Base-by-base conservation (phyloP, 257 asterid species). In the Primulina huaijiensis region DNA sequence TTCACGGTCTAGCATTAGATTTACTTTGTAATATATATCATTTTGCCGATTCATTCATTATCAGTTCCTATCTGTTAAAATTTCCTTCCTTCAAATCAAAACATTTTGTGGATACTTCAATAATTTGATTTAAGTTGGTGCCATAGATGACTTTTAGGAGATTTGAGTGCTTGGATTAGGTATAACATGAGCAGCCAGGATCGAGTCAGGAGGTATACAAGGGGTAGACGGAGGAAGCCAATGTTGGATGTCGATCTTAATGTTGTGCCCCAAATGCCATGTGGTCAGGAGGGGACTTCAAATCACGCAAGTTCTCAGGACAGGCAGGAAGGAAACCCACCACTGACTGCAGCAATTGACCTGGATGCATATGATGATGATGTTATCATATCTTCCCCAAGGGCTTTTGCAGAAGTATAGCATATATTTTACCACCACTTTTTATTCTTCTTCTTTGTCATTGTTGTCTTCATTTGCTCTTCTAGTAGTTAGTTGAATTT, bases 291-390 rank as follows among this genome's bases (percentile, higher is more conserved):
- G 38, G 81, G 74, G 20, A 25, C 70, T 61, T 74, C 84, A 56
- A 58, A 62, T 37, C 52, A 10, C 53, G 65, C 76, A 58, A 70
- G 80, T 57, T 74, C 82, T 17, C 80, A 71, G 62, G 78, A 69
- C 14, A 52, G 65, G 34, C 88, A 81, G 31, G 75, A 59, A 53
- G 77, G 72, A 46, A 72, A 23, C 30, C 9, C 60, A 3, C 52
- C 76, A 4, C 43, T 71, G 57, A 77, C 82, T 65, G 74, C 68
- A 58, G 74, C 84, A 38, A 86, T 86, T 58, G 89, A 84, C 75
- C 60, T 86, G 4, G 89, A 82, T 64, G 84, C 81, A 52, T 23
- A 75, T 30, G 92, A 86, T 58, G 92, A 83, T 65, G 92, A 86
- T 74, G 87, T 86, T 63, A 53, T 86, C 75, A 78, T 86, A 37